Evolutionary conservation across 2,329 filamentous ascomycete genomes (phyloP).

Genomic region (Sarocladiaceae sp.): DNA sequence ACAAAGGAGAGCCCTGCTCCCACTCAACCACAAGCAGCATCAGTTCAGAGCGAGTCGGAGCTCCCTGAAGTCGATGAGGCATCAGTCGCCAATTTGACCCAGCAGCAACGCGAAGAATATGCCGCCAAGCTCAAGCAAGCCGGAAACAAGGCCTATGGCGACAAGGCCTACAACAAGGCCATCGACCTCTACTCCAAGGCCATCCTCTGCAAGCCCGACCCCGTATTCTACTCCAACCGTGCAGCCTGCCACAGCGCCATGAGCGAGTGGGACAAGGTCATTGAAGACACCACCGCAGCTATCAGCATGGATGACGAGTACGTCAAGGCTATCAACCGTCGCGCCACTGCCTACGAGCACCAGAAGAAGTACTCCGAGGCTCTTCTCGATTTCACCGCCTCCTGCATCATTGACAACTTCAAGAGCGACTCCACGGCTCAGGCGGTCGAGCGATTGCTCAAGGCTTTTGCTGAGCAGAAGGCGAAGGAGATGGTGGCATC

Average conservation of each 20-base stretch:
- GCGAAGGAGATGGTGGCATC: constrained; percentile 83
- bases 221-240: constrained; percentile 98
- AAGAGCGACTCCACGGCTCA: constrained; percentile 84
- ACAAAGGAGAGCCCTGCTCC: constrained; percentile 21
- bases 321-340: constrained; percentile 93
- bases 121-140: constrained; percentile 89
- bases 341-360: constrained; percentile 95
- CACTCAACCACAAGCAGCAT: constrained; percentile 41
- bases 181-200: constrained; percentile 95
- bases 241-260: constrained; percentile 96
- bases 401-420: constrained; percentile 98
- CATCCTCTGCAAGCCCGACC: constrained; percentile 93
- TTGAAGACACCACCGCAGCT: constrained; percentile 93
- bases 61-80: constrained; percentile 60
- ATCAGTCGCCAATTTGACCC: constrained; percentile 44
- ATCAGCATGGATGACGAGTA: constrained; percentile 92
- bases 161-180: constrained; percentile 87
- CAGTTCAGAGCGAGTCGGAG: constrained; percentile 56
- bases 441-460: constrained; percentile 85
- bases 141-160: constrained; percentile 92
- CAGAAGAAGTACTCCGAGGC: constrained; percentile 87
- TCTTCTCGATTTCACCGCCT: constrained; percentile 94
- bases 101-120: constrained; percentile 74
- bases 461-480: constrained; percentile 95
- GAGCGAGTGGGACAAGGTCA: constrained; percentile 88